These are phyloP conservation scores for Lodderomyces pseudojiufengensis DNA, from an alignment of 1,139 yeast genomes.

Conservation along the genomic window DNA sequence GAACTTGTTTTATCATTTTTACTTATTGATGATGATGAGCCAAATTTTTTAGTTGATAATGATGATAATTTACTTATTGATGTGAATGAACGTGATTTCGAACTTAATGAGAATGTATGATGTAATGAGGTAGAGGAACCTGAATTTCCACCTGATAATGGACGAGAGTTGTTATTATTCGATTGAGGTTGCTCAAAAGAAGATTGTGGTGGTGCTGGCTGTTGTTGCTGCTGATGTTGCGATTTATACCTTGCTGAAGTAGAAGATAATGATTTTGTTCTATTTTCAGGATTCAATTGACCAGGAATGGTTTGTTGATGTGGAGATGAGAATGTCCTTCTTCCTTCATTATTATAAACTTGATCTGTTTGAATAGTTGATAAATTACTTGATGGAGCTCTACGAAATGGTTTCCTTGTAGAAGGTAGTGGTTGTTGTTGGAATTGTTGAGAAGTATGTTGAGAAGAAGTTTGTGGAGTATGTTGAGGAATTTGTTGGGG, in stretches of 20 bases:
- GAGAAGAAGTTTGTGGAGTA: conserved; percentile 3
- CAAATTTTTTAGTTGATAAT: conserved; percentile 40
- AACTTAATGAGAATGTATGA: conserved; percentile 38
- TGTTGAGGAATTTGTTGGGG: conserved; percentile 9
- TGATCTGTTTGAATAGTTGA: conserved; percentile 21
- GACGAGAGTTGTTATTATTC: conserved; percentile 10
- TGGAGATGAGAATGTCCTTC: conserved; percentile 28
- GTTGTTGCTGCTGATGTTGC: conserved; percentile 13
- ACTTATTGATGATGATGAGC: conserved; percentile 33
- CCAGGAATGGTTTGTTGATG: conserved; percentile 15
- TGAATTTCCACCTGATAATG: conserved; percentile 19
- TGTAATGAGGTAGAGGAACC: conserved; percentile 23
- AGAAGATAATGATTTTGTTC: conserved; percentile 25
- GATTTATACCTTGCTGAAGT: conserved; percentile 15
- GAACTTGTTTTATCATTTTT: conserved; percentile 32
- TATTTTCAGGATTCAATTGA: conserved; percentile 15
- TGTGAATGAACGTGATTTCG: conserved; percentile 43
- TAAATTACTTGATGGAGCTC: conserved; percentile 14
- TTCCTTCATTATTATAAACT: conserved; percentile 10
- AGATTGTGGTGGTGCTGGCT: conserved; percentile 9
- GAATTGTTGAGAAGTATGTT: conserved; percentile 5
- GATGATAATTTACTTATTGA: conserved; percentile 43
- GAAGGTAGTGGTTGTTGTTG: conserved; percentile 9
- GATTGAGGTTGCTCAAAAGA: conserved; percentile 6
- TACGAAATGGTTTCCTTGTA: conserved; percentile 11